Conservation (phyloP, 2,329 filamentous ascomycete genomes). For the Alternaria incomplexa region DNA sequence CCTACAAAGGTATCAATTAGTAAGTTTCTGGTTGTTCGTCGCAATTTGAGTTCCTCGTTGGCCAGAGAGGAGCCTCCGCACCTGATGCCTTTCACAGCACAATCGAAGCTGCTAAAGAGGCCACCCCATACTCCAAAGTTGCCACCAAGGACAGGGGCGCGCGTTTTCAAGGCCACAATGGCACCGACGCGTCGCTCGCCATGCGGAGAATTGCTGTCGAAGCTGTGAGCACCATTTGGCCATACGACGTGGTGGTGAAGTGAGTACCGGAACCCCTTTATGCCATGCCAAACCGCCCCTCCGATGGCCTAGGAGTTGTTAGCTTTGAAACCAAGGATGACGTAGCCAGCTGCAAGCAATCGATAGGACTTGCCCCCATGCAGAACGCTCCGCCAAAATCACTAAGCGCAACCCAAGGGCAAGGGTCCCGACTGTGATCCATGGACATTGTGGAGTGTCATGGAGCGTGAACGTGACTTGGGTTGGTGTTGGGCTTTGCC, state of each 20-base stretch:
- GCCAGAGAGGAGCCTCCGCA: not conserved
- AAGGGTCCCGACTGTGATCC: not conserved
- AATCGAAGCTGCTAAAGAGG: conserved; percentile 93
- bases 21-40: not conserved
- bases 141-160: conserved; percentile 91
- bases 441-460: conserved; percentile 1
- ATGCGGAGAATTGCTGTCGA: conserved; percentile 57
- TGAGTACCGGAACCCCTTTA: conserved; percentile 8
- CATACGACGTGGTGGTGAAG: conserved; percentile 76
- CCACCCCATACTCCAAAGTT: conserved; percentile 99
- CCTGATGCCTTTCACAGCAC: conserved; percentile 84
- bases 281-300: conserved; percentile 20
- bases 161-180: conserved; percentile 94
- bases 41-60: not conserved
- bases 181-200: conserved; percentile 92
- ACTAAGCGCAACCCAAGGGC: conserved; percentile 90
- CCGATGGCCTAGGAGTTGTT: conserved; percentile 42
- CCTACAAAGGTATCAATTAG: conserved; percentile 1
- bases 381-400: conserved; percentile 96
- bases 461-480: not conserved
- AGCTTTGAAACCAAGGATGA: conserved; percentile 2
- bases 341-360: conserved; percentile 11
- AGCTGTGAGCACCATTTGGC: conserved; percentile 67
- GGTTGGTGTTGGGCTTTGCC: not conserved
- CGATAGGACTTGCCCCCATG: conserved; percentile 77